Base-by-base conservation (phyloP, 176 grass and related monocot species). In the Aegilops speltoides region DNA sequence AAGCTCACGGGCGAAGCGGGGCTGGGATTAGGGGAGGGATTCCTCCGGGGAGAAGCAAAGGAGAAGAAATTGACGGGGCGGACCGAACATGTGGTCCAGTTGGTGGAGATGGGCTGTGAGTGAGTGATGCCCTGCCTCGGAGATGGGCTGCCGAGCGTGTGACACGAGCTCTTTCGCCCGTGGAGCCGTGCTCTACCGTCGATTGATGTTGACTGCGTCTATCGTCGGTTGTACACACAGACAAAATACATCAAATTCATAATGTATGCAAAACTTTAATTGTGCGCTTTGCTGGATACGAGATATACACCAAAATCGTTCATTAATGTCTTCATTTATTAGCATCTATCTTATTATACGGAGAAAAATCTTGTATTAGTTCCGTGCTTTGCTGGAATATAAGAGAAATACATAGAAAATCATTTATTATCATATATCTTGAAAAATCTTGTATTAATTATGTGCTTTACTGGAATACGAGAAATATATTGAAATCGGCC, bases 11-110 rank as follows among this genome's bases (percentile, higher is more conserved):
- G 84, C 74, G 68, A 84, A 75, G 89, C 89, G 45, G 54, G 76
- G 89, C 77, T 81, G 81, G 77, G 86, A 75, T 85, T 88, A 87
- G 78, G 70, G 73, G 65, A 40, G 71, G 71, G 80, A 37, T 68
- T 80, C 64, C 74, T 84, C 41, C 75, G 66, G 79, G 37, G 31
- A 72, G 29, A 34, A 64, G 78, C 7, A 73, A 10, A 19, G 23
- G 26, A 43, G 41, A 45, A 23, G 19, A 16, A 63, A 77, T 16
- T 38, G 79, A 54, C 50, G 48, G 72, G 79, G 56, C 12, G 7
- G 60, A 32, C 12, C 0, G 12, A 14, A 36, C 41, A 87, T 41
- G 71, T 23, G 79, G 71, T 33, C 32, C 2, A 13, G 14, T 7
- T 4, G 37, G 57, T 13, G 57, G 12, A 20, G 16, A 45, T 38